Base-by-base conservation (phyloP, 352 stramenopile genomes). In the Phytophthora boehmeriae region DNA sequence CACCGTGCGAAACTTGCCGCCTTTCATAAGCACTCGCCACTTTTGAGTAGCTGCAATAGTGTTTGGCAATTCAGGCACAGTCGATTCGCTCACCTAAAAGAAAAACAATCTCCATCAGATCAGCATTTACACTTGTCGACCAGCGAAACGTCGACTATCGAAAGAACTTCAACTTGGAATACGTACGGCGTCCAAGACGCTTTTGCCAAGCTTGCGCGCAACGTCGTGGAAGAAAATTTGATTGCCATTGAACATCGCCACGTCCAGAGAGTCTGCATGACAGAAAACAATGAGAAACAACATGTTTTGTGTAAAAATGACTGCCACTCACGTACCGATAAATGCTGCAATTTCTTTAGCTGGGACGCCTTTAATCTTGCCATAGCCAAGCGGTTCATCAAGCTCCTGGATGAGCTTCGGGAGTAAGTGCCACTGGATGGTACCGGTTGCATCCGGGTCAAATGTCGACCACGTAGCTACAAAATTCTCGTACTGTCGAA, bases 361-460 rank as follows among this genome's bases (percentile, higher is more conserved):
- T 2, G 72, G 80, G 3, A 73, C 68, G 19, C 82, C 54, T 47
- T 72, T 84, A 14, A 74, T 43, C 2, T 52, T 35, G 0, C 76
- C 75, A 53, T 92, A 89, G 20, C 85, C 86, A 17, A 96, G 68
- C 5, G 86, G 88, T 48, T 80, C 69, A 4, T 86, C 61, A 1
- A 95, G 76, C 13, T 80, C 65, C 47, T 86, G 71, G 10, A 97
- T 59, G 23, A 96, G 82, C 14, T 71, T 68, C 14, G 78, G 72
- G 5, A 96, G 42, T 16, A 80, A 5, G 51, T 89, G 71, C 60
- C 81, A 88, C n/a, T 81, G 59, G 8, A 96, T 88, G 46, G 76
- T 87, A 10, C 80, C 86, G 2, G 85, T 94, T 19, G 87, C 90
- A 10, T 93, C 72, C 2, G 83, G 86, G 58, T 96, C 88, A 59